phyloP scores from a whole-genome alignment of 1,139 yeast species.

The Diutina catenulata region DNA sequence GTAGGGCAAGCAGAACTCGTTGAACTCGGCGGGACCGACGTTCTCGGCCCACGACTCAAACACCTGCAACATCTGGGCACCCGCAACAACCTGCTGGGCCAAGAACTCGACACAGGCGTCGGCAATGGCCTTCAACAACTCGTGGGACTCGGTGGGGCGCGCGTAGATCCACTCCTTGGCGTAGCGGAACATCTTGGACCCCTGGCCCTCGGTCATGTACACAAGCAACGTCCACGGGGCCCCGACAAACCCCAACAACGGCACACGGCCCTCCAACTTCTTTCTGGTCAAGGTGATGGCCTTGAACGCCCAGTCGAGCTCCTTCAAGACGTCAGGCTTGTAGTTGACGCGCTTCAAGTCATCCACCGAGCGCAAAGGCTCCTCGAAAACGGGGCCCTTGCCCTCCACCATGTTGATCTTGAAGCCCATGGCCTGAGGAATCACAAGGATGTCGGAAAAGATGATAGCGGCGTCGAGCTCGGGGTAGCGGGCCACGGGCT shows the following conservation, averaged over 20 bases:
- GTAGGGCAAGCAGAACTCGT: constrained; percentile 82
- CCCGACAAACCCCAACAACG: constrained; percentile 89
- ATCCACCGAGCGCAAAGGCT: constrained; percentile 66
- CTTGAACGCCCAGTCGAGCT: constrained; percentile 88
- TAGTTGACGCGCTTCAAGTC: constrained; percentile 51
- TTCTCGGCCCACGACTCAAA: constrained; percentile 99
- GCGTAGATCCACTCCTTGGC: constrained; percentile 89
- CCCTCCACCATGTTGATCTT: constrained; percentile 89
- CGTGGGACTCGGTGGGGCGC: constrained; percentile 62
- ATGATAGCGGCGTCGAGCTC: constrained; percentile 97
- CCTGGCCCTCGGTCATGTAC: constrained; percentile 97
- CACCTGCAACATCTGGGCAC: constrained; percentile 94
- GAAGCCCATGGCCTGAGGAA: constrained; percentile 98
- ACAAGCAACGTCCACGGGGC: constrained; percentile 97
- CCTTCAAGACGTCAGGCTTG: constrained; percentile 60
- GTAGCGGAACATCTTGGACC: constrained; percentile 79
- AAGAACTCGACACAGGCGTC: constrained; percentile 87
- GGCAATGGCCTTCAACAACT: constrained; percentile 65
- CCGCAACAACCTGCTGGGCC: constrained; percentile 92
- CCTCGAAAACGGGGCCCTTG: constrained; percentile 87
- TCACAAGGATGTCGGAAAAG: constrained; percentile 87
- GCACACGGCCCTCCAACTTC: constrained; percentile 81
- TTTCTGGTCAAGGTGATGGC: constrained; percentile 81
- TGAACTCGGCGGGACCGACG: constrained; percentile 79
- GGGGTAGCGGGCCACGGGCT: constrained; percentile 82